Evolutionary conservation across 164 flowering plant species (phyloP), one percentile per base, ranked within the genome.

Genomic region (Liriodendron chinense): DNA sequence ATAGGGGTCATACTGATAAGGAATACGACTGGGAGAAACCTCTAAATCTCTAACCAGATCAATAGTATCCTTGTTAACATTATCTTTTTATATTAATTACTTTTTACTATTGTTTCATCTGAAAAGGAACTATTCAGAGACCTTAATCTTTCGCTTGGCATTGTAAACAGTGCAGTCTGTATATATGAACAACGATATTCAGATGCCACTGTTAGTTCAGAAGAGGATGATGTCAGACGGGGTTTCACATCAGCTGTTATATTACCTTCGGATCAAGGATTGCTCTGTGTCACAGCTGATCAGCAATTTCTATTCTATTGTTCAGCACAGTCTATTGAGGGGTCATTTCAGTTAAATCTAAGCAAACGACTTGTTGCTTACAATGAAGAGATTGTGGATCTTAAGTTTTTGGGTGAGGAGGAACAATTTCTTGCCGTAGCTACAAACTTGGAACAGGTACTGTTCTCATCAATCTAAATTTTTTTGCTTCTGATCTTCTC

Each of bases 381-480:
- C 80, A 93, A 92, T 81, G 99, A 91, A 76, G 94, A 94, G 83
- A 91, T 96, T 78, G 84, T 85, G 7, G 99, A 96, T 82, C 83
- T 96, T 90, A 92, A 87, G 84, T 96, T 96, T 82, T 77, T 96
- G 77, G 98, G 96, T 24, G 96, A 89, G 1, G 94, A 87, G n/a
- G 99, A 96, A 80, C 83, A 86, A 64, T 89, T 76, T 84, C 92
- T 96, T 77, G 99, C 98, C 72, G 93, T 96, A 76, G 92, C 99
- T 61, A 94, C 99, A 71, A 94, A 92, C 81, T 80, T 92, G 48
- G 99, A 94, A 78, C 96, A 92, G 87, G 98, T 91, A 82, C 23
- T 72, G n/a, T n/a, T 43, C 50, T 68, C 70, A 23, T 25, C 25
- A 13, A 65, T 13, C 5, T 12, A 34, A 7, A 12, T 65, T 65